phyloP scores from a whole-genome alignment of 768 basidiomycete species.

The Tulasnella sp. region DNA sequence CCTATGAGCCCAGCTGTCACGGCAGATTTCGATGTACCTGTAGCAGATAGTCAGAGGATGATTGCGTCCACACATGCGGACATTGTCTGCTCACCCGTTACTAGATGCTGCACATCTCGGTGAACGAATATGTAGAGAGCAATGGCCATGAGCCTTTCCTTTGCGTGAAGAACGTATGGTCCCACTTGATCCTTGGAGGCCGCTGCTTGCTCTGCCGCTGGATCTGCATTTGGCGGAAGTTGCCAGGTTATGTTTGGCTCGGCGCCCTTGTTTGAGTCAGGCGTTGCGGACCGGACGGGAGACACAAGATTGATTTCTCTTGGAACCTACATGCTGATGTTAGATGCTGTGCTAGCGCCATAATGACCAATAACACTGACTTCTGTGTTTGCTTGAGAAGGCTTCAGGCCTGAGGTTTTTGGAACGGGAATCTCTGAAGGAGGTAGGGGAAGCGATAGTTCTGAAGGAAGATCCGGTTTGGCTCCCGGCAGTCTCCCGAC shows the following conservation, averaged over 20 bases:
- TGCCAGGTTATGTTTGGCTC: slow-evolving; percentile 21
- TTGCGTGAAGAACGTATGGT: slow-evolving; percentile 78
- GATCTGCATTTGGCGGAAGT: slow-evolving; percentile 31
- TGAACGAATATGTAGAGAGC: slow-evolving; percentile 75
- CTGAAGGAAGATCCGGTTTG: slow-evolving; percentile 30
- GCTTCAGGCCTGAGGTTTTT: not conserved
- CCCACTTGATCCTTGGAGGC: slow-evolving; percentile 46
- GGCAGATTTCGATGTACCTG: slow-evolving; percentile 71
- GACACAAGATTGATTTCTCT: slow-evolving; percentile 42
- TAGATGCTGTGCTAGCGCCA: not conserved
- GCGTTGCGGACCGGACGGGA: slow-evolving; percentile 44
- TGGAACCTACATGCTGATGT: slow-evolving; percentile 45
- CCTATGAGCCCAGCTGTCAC: slow-evolving; percentile 89
- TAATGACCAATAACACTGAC: not conserved
- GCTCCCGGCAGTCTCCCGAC: slow-evolving; percentile 34
- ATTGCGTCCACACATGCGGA: not conserved
- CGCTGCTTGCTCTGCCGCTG: slow-evolving; percentile 31
- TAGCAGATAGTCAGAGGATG: not conserved
- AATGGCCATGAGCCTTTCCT: slow-evolving; percentile 89
- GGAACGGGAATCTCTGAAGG: not conserved
- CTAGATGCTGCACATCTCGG: slow-evolving; percentile 59
- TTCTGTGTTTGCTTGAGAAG: not conserved
- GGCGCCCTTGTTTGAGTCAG: slow-evolving; percentile 37
- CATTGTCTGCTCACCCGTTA: slow-evolving; percentile 50
- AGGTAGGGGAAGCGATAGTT: not conserved